These are phyloP conservation scores for Ascoidea rubescens DNA, from an alignment of 805 yeast genomes.

Conservation along the genomic window DNA sequence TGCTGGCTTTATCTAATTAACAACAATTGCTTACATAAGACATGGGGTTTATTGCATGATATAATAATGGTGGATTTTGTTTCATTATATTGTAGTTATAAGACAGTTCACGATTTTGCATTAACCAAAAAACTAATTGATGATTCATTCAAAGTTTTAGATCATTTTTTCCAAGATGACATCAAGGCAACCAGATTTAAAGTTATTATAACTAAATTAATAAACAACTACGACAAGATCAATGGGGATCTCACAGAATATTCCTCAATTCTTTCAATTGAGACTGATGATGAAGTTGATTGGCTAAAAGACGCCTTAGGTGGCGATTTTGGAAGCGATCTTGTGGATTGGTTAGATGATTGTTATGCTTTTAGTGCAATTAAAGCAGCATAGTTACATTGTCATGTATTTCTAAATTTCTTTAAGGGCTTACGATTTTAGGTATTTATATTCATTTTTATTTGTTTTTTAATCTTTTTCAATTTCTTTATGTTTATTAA, in stretches of 20 bases:
- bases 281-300: not conserved
- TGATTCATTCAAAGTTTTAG: not conserved
- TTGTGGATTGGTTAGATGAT: not conserved
- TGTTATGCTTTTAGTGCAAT: too few relatives aligned
- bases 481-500: too few relatives aligned
- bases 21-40: too few relatives aligned
- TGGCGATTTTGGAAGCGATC: not conserved
- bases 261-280: not conserved
- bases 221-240: not conserved
- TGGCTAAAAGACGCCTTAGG: not conserved
- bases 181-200: not conserved
- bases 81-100: not conserved
- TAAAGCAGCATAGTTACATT: too few relatives aligned
- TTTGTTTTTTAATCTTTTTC: too few relatives aligned
- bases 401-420: too few relatives aligned
- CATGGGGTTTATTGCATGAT: not conserved
- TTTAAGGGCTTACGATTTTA: too few relatives aligned
- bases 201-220: not conserved
- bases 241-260: not conserved
- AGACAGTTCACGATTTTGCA: not conserved
- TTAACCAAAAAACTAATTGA: not conserved
- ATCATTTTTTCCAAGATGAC: not conserved
- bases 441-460: too few relatives aligned
- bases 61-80: not conserved
- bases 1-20: not conserved